Percentiles rank a stretch among this genome's conserved stretches.
phyloP scores from a whole-genome alignment of 1,284 basidiomycete species.

The Trametes sp. region DNA sequence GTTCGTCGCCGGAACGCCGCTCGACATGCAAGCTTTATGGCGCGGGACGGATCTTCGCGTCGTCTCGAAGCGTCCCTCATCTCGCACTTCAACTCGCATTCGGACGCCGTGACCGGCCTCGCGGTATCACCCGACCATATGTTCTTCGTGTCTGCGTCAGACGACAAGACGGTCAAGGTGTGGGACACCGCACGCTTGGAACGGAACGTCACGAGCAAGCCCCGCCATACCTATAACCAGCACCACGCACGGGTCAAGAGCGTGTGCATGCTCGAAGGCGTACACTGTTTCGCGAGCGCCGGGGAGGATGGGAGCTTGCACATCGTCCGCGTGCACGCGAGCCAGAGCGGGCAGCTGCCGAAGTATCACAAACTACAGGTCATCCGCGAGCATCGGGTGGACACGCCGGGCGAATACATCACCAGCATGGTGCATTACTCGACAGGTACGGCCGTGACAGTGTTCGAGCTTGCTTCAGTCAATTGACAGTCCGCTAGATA shows the following conservation, averaged over 20 bases:
- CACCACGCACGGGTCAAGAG: conserved; percentile 84
- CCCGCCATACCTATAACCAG: conserved; percentile 78
- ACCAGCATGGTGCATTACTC: conserved; percentile 81
- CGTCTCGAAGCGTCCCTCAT: conserved; percentile 81
- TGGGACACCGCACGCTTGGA: conserved; percentile 87
- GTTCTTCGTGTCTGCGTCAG: conserved; percentile 92
- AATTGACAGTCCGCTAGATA: conserved; percentile 50
- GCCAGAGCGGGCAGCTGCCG: conserved; percentile 66
- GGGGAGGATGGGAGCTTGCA: conserved; percentile 88
- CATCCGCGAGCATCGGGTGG: conserved; percentile 77
- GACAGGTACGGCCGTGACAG: conserved; percentile 57
- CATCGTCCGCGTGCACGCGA: conserved; percentile 82
- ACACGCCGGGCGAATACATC: conserved; percentile 76
- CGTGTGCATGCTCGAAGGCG: conserved; percentile 83
- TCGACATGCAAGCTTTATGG: conserved; percentile 63
- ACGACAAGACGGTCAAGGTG: conserved; percentile 85
- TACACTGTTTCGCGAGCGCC: conserved; percentile 90
- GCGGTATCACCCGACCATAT: conserved; percentile 92
- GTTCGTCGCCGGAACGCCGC: conserved; percentile 75
- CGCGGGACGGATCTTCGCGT: conserved; percentile 62
- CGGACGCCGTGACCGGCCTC: conserved; percentile 80
- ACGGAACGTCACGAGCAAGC: conserved; percentile 81
- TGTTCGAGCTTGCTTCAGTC: not conserved
- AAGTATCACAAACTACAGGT: conserved; percentile 85
- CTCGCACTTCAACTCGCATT: conserved; percentile 87